These are phyloP conservation scores for Cardamine chenopodiifolia DNA, from an alignment of 345 rosid genomes.

Conservation along the genomic window DNA sequence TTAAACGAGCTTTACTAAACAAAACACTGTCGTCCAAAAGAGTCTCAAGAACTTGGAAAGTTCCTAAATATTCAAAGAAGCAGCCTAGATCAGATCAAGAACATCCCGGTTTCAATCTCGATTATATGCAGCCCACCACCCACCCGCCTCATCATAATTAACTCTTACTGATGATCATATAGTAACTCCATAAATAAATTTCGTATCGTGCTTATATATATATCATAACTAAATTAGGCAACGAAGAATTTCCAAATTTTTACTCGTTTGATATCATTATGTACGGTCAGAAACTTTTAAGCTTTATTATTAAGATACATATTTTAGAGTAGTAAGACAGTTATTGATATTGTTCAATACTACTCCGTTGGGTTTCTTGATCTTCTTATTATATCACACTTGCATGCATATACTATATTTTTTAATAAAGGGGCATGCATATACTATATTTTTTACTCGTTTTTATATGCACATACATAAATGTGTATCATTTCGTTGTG, in stretches of 20 bases:
- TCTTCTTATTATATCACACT: neutral
- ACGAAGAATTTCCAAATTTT: conserved; percentile 8
- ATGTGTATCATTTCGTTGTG: conserved; percentile 1
- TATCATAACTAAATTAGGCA: conserved; percentile 7
- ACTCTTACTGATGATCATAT: neutral
- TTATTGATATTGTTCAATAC: conserved; percentile 6
- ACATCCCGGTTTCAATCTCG: conserved; percentile 68
- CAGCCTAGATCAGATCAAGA: conserved; percentile 45
- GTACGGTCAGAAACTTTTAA: conserved; percentile 11
- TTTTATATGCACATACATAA: conserved; percentile 25
- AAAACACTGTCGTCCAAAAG: conserved; percentile 30
- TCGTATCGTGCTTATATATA: conserved; percentile 17
- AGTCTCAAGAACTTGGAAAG: conserved; percentile 55
- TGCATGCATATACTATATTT: conserved; percentile 4
- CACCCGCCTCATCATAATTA: conserved; percentile 86
- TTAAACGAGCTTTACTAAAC: conserved; percentile 13
- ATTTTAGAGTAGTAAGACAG: conserved; percentile 13
- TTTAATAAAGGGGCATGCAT: neutral
- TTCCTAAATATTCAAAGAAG: conserved; percentile 53
- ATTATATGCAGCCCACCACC: conserved; percentile 71
- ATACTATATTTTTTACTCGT: conserved; percentile 12
- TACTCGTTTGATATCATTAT: conserved; percentile 9
- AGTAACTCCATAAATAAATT: neutral
- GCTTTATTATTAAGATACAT: conserved; percentile 13
- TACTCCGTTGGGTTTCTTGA: conserved; percentile 18